phyloP scores from a whole-genome alignment of 768 basidiomycete species.

The Termitomyces sp. region DNA sequence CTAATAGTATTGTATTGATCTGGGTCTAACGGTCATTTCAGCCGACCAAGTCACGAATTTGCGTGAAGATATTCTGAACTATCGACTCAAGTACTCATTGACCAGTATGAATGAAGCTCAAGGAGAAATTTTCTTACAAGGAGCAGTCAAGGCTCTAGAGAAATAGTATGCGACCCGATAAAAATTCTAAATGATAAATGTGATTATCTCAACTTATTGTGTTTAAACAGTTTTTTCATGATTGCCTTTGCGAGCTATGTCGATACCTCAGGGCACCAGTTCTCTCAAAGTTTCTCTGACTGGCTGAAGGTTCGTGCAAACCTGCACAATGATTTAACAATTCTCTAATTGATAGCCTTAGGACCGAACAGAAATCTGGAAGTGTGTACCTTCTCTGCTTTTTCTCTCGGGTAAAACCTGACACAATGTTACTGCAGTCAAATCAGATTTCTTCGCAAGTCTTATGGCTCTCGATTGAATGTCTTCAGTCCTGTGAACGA shows the following conservation, averaged over 20 bases:
- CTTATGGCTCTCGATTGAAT: slow-evolving; percentile 74
- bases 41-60: slow-evolving; percentile 92
- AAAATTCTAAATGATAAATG: neutral
- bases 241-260: slow-evolving; percentile 92
- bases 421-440: slow-evolving; percentile 49
- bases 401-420: neutral
- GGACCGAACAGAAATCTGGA: slow-evolving; percentile 89
- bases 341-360: slow-evolving; percentile 22
- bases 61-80: slow-evolving; percentile 81
- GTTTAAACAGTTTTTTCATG: slow-evolving; percentile 73
- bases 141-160: slow-evolving; percentile 75
- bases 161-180: slow-evolving; percentile 68
- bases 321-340: neutral
- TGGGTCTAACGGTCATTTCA: slow-evolving; percentile 24
- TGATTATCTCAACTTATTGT: neutral
- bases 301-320: slow-evolving; percentile 70
- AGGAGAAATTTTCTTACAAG: slow-evolving; percentile 53
- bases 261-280: slow-evolving; percentile 49
- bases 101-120: slow-evolving; percentile 69
- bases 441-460: slow-evolving; percentile 80
- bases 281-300: slow-evolving; percentile 71
- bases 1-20: neutral
- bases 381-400: slow-evolving; percentile 47
- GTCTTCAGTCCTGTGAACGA: slow-evolving; percentile 94
- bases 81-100: slow-evolving; percentile 84